A percentile compares a stretch with the other conserved stretches of the same genome.
phyloP scores from a whole-genome alignment of 169 alveolate genomes.

The Neospora caninum region DNA sequence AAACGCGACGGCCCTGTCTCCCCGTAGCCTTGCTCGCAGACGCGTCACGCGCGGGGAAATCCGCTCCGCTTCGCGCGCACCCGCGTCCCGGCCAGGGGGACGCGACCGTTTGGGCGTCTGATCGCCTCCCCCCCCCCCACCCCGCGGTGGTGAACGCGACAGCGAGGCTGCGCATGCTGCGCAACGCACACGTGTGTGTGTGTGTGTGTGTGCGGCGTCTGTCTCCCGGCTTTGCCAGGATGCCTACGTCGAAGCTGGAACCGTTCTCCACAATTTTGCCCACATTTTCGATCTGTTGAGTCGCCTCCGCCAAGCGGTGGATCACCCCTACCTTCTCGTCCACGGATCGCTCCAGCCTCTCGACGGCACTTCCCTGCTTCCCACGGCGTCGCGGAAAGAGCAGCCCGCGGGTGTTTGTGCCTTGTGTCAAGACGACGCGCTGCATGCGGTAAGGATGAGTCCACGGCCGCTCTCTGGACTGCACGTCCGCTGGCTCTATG shows the following conservation, averaged over 20 bases:
- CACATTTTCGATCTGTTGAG: slow-evolving; percentile 89
- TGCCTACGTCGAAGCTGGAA: slow-evolving; percentile 84
- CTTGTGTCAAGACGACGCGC: slow-evolving; percentile 78
- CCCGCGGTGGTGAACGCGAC: no score
- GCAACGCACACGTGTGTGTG: no score
- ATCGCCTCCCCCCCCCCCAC: no score
- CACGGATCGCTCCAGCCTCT: slow-evolving; percentile 81
- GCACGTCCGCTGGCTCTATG: no score
- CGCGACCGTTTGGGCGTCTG: no score
- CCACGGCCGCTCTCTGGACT: no score
- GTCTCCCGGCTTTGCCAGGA: no score
- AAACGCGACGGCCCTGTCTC: neutral
- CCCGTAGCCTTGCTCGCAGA: neutral
- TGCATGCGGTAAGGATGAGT: slow-evolving; percentile 15
- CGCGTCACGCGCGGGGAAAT: neutral
- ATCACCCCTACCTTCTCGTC: slow-evolving; percentile 89
- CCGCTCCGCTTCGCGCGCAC: no score
- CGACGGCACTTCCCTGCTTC: slow-evolving; percentile 74
- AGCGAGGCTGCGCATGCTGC: no score
- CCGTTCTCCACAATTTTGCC: slow-evolving; percentile 89
- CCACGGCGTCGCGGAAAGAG: slow-evolving; percentile 72
- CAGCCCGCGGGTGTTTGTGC: slow-evolving; percentile 73
- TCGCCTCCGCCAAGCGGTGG: slow-evolving; percentile 92
- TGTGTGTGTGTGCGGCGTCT: no score
- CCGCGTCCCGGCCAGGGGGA: no score